Conservation (phyloP, 1,139 yeast species). For the Kluyveromyces sp. region DNA sequence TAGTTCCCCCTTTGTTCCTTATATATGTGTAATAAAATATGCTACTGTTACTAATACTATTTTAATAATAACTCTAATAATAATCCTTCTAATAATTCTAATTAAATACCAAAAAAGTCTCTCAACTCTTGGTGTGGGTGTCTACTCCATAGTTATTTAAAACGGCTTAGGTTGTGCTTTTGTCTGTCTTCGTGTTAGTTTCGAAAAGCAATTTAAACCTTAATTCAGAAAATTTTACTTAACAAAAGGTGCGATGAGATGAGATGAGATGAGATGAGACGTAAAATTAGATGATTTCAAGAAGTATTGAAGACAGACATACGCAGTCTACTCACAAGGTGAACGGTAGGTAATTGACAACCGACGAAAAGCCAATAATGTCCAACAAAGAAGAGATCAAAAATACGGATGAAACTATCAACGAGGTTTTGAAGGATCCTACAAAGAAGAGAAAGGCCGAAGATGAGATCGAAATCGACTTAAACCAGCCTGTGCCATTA, state of each 20-base stretch:
- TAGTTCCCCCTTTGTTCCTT: background rate
- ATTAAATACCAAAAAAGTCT: background rate
- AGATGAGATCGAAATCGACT: conserved; percentile 70
- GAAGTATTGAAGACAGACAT: background rate
- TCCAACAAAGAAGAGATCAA: background rate
- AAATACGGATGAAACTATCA: conserved; percentile 10
- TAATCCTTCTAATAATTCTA: background rate
- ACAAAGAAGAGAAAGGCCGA: conserved; percentile 33
- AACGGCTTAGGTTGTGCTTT: too few species aligned
- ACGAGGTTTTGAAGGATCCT: conserved; percentile 26
- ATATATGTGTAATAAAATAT: conserved; percentile 4
- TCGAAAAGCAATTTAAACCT: background rate
- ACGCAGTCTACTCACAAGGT: too few species aligned
- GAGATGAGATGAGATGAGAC: conserved; percentile 1
- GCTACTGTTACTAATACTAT: conserved; percentile 5
- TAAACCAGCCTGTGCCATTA: conserved; percentile 69
- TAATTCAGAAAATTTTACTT: background rate
- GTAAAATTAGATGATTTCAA: background rate
- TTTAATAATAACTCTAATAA: background rate
- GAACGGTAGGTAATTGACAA: too few species aligned
- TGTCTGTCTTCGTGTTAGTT: background rate
- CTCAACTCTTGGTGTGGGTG: background rate
- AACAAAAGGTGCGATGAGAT: background rate
- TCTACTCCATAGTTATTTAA: background rate
- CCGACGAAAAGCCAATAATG: too few species aligned